Evolutionary conservation across 2,329 filamentous ascomycete genomes (phyloP), one percentile per base, ranked within the genome.

Genomic region (Paradendryphiella salina): DNA sequence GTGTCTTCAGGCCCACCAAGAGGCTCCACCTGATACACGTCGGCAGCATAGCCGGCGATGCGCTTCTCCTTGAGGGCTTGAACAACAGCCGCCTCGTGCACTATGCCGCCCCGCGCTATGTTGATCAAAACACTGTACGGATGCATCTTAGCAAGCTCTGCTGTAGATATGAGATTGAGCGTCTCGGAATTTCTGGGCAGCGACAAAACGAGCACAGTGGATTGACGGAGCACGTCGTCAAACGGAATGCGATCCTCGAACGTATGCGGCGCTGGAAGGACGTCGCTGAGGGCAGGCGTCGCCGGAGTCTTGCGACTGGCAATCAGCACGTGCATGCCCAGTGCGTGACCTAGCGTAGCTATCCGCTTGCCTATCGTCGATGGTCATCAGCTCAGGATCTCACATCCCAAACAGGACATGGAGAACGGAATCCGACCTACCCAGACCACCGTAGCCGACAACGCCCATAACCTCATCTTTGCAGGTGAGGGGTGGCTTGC

Each of bases 11-110:
- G 54, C 0, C 67, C 67, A 32, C 71, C 74, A 3, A 71, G 74
- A 14, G 80, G 80, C 57, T 82, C 80, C 18, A 70, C 68, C 34
- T 69, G 64, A 45, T 80, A 79, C 6, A 82, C 80, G 65, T 82
- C 80, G 1, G 77, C 77, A 11, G 76, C 80, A 37, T 78, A 79
- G 1, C 80, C 79, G 3, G 76, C 73, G 36, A 81, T 79, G 52
- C 65, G 64, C 13, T 70, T 69, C n/a, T 76, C 66, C 37, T 71
- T 73, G 45, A 82, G 57, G 1, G 79, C 79, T 14, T 66, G 64
- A 13, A 77, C 71, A 10, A 82, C 65, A 4, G 79, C 79, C 1
- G 64, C 64, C 61, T 82, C 80, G 43, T 82, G 76, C 13, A 82
- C 75, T 13, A 81, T 76, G 1, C 79, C 79, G 11, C 79, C 79